Evolutionary conservation across 768 basidiomycete species (phyloP).

Genomic region (Lactarius psammicola): DNA sequence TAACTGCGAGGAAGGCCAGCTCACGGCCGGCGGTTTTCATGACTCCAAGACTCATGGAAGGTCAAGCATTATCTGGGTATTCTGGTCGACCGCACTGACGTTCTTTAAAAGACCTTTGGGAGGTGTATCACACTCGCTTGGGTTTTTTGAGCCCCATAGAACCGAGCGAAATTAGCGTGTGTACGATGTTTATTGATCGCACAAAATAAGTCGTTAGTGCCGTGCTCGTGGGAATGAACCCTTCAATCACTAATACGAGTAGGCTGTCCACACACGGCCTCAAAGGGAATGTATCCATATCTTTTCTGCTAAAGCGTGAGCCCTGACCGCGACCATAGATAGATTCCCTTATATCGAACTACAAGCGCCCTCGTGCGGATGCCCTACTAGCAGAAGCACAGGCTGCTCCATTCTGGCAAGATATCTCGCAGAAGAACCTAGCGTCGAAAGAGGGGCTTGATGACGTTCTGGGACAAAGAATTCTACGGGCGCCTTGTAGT

Average conservation of each 20-base stretch:
- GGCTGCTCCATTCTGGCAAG: constrained; percentile 44
- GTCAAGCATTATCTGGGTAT: constrained; percentile 23
- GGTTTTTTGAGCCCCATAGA: constrained; percentile 41
- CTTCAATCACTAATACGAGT: constrained; percentile 33
- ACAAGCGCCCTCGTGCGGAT: constrained; percentile 43
- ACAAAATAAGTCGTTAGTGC: constrained; percentile 48
- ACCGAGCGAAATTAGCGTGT: constrained; percentile 39
- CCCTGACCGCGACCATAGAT: constrained; percentile 36
- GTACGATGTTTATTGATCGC: constrained; percentile 40
- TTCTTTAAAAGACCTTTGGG: constrained; percentile 43
- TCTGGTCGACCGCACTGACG: constrained; percentile 8
- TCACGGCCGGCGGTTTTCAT: constrained; percentile 43
- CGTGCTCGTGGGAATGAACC: constrained; percentile 46
- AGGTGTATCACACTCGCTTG: constrained; percentile 41
- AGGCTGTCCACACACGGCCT: constrained; percentile 43
- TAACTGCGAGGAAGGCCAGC: constrained; percentile 46
- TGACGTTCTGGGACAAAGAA: constrained; percentile 39
- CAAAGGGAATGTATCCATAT: constrained; percentile 35
- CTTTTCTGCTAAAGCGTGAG: neutral
- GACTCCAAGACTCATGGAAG: constrained; percentile 43
- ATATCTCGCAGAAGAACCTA: constrained; percentile 41
- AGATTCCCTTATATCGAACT: constrained; percentile 45
- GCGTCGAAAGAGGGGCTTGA: constrained; percentile 40
- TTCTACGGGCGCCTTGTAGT: constrained; percentile 37
- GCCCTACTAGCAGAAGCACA: constrained; percentile 41